A percentile compares a stretch with the other conserved stretches of the same genome.
Conservation (phyloP, 495 filamentous ascomycete species). For the Talaromyces wortmannii region DNA sequence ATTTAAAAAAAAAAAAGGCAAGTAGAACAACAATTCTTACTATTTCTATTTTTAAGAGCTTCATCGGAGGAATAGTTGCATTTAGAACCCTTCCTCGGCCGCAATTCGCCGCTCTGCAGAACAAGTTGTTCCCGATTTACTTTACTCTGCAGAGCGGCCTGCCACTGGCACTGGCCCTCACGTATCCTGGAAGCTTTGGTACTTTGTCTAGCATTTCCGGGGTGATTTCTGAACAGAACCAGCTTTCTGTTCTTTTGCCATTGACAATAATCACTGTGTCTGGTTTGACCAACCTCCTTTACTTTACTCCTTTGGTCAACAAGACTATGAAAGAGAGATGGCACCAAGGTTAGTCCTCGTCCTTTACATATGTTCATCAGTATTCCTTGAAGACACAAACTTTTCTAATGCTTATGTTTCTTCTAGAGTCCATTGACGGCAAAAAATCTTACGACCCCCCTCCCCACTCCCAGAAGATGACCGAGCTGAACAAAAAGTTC, state of each 20-base stretch:
- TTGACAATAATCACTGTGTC: constrained; percentile 57
- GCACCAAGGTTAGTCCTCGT: constrained; percentile 55
- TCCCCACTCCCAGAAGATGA: constrained; percentile 77
- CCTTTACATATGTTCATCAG: neutral
- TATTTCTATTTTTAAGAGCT: constrained; percentile 45
- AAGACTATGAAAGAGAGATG: constrained; percentile 67
- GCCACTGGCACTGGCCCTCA: constrained; percentile 68
- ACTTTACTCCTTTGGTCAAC: constrained; percentile 66
- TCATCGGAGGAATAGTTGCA: constrained; percentile 68
- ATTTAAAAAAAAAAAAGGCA: constrained; percentile 6
- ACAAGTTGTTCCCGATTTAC: constrained; percentile 76
- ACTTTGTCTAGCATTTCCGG: constrained; percentile 40
- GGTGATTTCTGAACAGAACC: constrained; percentile 46
- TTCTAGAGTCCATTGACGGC: constrained; percentile 65
- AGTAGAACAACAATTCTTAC: neutral
- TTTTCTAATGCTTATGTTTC: neutral
- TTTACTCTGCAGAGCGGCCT: constrained; percentile 74
- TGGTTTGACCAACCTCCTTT: constrained; percentile 56
- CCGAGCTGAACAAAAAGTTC: constrained; percentile 73
- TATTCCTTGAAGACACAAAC: no score
- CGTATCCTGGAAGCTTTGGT: constrained; percentile 52
- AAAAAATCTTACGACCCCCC: constrained; percentile 72
- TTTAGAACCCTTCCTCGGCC: constrained; percentile 69
- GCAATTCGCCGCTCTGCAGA: constrained; percentile 74
- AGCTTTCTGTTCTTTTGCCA: constrained; percentile 54